Base-by-base conservation (phyloP, 176 grass and related monocot species). In the Carex scoparia region DNA sequence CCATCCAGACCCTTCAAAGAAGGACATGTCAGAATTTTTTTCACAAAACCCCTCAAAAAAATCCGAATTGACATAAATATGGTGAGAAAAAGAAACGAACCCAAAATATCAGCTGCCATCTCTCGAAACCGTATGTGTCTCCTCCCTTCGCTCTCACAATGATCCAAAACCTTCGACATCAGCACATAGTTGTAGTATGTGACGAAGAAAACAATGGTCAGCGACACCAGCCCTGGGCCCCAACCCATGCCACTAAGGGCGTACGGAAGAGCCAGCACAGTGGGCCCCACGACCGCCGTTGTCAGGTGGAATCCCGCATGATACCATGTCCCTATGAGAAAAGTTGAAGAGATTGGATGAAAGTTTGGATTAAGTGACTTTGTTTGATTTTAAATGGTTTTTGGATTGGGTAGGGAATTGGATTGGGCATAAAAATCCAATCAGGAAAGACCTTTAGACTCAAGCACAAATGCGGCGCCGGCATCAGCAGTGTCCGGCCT, bases 291-390 rank as follows among this genome's bases (percentile, higher is more conserved):
- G 78, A 98, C 95, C 79, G 93, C 95, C 85, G 95, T 98, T 69
- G 93, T 98, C 82, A 98, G 93, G 80, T 98, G 95, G 85, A 98
- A 98, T 64, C 95, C 95, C 35, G 95, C 95, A 79, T 98, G 95
- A 89, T 92, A 98, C 95, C 95, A 98, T 33, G 73, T 92, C 67
- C 95, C 95, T 98, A 85, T 40, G 14, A 6, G 0, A 27, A 3
- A 23, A 70, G 79, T 59, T 81, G 5, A 38, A 86, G 14, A 65
- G 16, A 70, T 69, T 16, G 69, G 46, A 46, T 10, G 18, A 16
- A 85, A 61, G 4, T 54, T 54, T 2, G 15, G 13, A 56, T 19
- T 10, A 62, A 44, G 4, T 10, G 40, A 42, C 2, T 30, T 48
- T 42, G 10, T 61, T 44, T 19, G 3, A 62, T 56, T 85, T 85